These are phyloP conservation scores for Pyropia yezoensis DNA, from an alignment of 23 red algal genomes.

Conservation along the genomic window DNA sequence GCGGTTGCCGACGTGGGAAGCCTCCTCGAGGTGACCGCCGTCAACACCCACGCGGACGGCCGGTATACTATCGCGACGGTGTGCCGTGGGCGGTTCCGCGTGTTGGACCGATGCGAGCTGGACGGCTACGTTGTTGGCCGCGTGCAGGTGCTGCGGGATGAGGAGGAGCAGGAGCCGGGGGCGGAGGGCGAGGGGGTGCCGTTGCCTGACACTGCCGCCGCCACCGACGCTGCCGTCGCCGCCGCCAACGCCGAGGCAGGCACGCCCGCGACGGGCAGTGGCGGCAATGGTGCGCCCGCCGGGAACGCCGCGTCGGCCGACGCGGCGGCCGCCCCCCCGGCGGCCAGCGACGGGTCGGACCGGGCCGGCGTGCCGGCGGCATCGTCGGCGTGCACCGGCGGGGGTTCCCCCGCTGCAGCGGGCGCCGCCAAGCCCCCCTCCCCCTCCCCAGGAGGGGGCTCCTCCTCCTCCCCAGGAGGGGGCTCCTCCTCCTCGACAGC, in stretches of 20 bases:
- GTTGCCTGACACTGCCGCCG: slow-evolving; percentile 7
- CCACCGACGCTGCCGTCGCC: slow-evolving; percentile 12
- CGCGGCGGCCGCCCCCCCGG: slow-evolving; percentile 1
- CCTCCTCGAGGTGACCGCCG: slow-evolving; percentile 55
- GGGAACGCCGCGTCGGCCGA: slow-evolving; percentile 10
- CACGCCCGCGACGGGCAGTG: background rate
- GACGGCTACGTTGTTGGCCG: slow-evolving; percentile 68
- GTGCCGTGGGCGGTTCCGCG: slow-evolving; percentile 31
- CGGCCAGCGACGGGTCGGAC: too few species aligned
- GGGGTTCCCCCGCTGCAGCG: too few species aligned
- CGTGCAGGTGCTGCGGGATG: slow-evolving; percentile 30
- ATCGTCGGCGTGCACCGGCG: too few species aligned
- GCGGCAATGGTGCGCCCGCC: slow-evolving; percentile 8
- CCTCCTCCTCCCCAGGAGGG: too few species aligned
- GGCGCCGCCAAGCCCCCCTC: too few species aligned
- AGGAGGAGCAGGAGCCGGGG: too few species aligned
- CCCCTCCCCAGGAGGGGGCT: too few species aligned
- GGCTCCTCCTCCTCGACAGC: too few species aligned
- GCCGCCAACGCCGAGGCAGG: background rate
- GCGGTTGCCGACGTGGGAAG: slow-evolving; percentile 42
- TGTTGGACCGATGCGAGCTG: slow-evolving; percentile 33
- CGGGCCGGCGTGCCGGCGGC: too few species aligned
- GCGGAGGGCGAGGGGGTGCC: slow-evolving; percentile 27
- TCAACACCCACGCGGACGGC: slow-evolving; percentile 51
- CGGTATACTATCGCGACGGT: slow-evolving; percentile 49